A percentile compares a stretch with the other conserved stretches of the same genome.
phyloP scores from a whole-genome alignment of 371 early-diverging fungal species.

The Modicella reniformis region DNA sequence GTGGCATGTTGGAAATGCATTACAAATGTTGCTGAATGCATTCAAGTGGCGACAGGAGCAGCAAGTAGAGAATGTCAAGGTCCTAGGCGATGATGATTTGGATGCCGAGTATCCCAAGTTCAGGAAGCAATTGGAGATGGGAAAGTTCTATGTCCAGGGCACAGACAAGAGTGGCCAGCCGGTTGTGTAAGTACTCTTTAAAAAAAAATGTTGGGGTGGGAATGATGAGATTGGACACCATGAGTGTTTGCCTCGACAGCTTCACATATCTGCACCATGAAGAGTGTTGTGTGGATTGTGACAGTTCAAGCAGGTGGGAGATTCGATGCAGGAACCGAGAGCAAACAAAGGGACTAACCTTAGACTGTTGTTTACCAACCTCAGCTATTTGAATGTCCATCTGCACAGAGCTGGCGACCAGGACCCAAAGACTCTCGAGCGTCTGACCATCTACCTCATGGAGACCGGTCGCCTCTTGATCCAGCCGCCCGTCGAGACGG shows the following conservation, averaged over 20 bases:
- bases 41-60: slow-evolving; percentile 73
- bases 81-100: slow-evolving; percentile 64
- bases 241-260: too few relatives aligned
- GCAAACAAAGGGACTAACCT: neutral
- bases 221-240: too few relatives aligned
- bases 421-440: slow-evolving; percentile 64
- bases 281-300: too few relatives aligned
- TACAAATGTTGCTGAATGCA: slow-evolving; percentile 69
- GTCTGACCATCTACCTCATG: slow-evolving; percentile 79
- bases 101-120: slow-evolving; percentile 58
- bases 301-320: neutral
- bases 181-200: slow-evolving; percentile 68
- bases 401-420: slow-evolving; percentile 69
- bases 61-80: slow-evolving; percentile 66
- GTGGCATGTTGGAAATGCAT: slow-evolving; percentile 75
- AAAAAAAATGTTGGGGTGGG: too few relatives aligned
- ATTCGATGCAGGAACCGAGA: neutral
- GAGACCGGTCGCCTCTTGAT: slow-evolving; percentile 84
- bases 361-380: neutral
- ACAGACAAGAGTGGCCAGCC: slow-evolving; percentile 68
- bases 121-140: slow-evolving; percentile 60
- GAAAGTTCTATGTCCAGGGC: slow-evolving; percentile 69
- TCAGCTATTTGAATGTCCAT: slow-evolving; percentile 70
- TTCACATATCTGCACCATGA: too few relatives aligned
- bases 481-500: slow-evolving; percentile 79